These are phyloP conservation scores for Phylloporus scabripes DNA, from an alignment of 768 basidiomycete genomes.

Conservation along the genomic window DNA sequence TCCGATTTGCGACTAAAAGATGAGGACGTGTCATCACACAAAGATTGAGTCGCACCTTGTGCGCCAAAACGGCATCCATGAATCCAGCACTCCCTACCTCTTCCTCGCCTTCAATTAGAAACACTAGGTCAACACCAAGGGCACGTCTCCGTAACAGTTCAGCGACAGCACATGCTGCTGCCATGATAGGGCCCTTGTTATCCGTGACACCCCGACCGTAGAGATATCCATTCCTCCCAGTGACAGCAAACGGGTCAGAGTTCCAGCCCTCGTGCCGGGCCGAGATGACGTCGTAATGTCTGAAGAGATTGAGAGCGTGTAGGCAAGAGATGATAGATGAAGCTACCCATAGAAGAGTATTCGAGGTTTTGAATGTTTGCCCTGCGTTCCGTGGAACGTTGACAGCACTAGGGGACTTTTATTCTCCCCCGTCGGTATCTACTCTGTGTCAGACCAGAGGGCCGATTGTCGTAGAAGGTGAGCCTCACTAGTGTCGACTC, in stretches of 20 bases:
- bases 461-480: background rate
- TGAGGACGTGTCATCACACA: slow-evolving; percentile 1
- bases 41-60: slow-evolving; percentile 52
- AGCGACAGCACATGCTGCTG: slow-evolving; percentile 85
- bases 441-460: background rate
- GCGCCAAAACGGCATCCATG: slow-evolving; percentile 59
- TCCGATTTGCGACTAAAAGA: slow-evolving; percentile 67
- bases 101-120: slow-evolving; percentile 95
- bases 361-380: slow-evolving; percentile 55
- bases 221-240: slow-evolving; percentile 81
- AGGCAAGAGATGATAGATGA: background rate
- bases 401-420: slow-evolving; percentile 87
- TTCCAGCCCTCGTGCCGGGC: slow-evolving; percentile 73
- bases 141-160: slow-evolving; percentile 66
- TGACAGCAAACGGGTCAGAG: slow-evolving; percentile 77
- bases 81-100: slow-evolving; percentile 92
- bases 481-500: slow-evolving; percentile 61
- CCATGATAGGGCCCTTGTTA: slow-evolving; percentile 93
- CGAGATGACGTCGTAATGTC: slow-evolving; percentile 96
- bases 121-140: slow-evolving; percentile 81
- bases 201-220: slow-evolving; percentile 92
- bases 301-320: slow-evolving; percentile 22
- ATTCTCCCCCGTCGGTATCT: slow-evolving; percentile 75
- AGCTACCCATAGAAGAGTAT: slow-evolving; percentile 86
- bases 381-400: slow-evolving; percentile 71